Conservation (phyloP, 495 filamentous ascomycete species). For the Penicillium salamii region DNA sequence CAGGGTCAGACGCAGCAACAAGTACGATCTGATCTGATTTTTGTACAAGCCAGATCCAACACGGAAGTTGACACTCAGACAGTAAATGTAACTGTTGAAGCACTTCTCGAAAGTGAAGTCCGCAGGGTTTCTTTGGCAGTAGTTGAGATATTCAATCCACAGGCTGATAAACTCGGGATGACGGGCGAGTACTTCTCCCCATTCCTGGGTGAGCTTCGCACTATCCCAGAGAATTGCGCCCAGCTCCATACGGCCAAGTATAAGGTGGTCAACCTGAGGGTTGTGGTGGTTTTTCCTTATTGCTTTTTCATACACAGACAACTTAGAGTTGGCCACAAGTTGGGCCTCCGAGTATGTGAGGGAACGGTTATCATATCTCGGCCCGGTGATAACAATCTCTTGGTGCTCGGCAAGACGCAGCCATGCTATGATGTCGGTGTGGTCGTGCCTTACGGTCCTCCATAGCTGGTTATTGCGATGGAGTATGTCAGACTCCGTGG, state of each 20-base stretch:
- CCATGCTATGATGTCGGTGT: slow-evolving; percentile 70
- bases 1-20: slow-evolving; percentile 69
- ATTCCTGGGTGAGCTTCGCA: slow-evolving; percentile 58
- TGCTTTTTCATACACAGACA: slow-evolving; percentile 80
- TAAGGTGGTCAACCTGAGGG: slow-evolving; percentile 49
- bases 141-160: slow-evolving; percentile 75
- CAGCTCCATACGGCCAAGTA: slow-evolving; percentile 68
- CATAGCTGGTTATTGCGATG: slow-evolving; percentile 56
- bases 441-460: slow-evolving; percentile 56
- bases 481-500: slow-evolving; percentile 40
- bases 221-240: slow-evolving; percentile 70
- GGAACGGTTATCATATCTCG: slow-evolving; percentile 34
- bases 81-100: slow-evolving; percentile 53
- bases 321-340: slow-evolving; percentile 71
- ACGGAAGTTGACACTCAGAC: slow-evolving; percentile 49
- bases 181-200: slow-evolving; percentile 57
- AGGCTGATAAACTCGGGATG: slow-evolving; percentile 58
- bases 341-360: slow-evolving; percentile 59
- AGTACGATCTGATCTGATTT: slow-evolving; percentile 58
- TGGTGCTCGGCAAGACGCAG: slow-evolving; percentile 74
- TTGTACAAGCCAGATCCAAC: slow-evolving; percentile 20
- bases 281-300: slow-evolving; percentile 52
- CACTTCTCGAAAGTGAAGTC: slow-evolving; percentile 68
- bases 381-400: slow-evolving; percentile 53
- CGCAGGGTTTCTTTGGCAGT: slow-evolving; percentile 65